Conservation (phyloP, 2,329 filamentous ascomycete species). For the Paradendryphiella salina region DNA sequence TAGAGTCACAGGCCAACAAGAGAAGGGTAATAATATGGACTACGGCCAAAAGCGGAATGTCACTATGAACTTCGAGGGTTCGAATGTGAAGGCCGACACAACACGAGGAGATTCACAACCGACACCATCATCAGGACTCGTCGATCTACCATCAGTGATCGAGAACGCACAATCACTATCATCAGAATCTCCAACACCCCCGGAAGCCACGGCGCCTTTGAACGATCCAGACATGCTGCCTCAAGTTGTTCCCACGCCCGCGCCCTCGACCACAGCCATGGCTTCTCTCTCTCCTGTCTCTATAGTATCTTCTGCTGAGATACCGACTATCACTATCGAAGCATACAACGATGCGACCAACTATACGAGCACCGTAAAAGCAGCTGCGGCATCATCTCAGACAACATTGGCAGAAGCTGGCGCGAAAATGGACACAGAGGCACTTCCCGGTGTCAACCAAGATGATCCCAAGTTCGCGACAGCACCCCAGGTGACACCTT, state of each 20-base stretch:
- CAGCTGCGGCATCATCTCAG: not conserved
- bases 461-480: not conserved
- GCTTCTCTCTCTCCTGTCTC: not conserved
- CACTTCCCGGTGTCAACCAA: constrained; percentile 14
- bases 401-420: not conserved
- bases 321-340: not conserved
- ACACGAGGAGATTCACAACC: not conserved
- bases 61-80: not conserved
- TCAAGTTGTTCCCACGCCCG: not conserved
- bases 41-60: not conserved
- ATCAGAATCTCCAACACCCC: not conserved
- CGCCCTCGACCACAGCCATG: not conserved
- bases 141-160: not conserved
- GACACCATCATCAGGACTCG: not conserved
- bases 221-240: not conserved
- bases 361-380: not conserved
- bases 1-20: not conserved
- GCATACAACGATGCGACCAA: not conserved
- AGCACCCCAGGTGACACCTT: not conserved
- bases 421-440: not conserved
- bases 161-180: not conserved
- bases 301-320: not conserved
- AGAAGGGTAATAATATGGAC: not conserved
- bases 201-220: not conserved
- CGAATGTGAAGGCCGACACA: not conserved